Evolutionary conservation across 805 yeast genomes (phyloP).

Genomic region (Candida wancherniae): DNA sequence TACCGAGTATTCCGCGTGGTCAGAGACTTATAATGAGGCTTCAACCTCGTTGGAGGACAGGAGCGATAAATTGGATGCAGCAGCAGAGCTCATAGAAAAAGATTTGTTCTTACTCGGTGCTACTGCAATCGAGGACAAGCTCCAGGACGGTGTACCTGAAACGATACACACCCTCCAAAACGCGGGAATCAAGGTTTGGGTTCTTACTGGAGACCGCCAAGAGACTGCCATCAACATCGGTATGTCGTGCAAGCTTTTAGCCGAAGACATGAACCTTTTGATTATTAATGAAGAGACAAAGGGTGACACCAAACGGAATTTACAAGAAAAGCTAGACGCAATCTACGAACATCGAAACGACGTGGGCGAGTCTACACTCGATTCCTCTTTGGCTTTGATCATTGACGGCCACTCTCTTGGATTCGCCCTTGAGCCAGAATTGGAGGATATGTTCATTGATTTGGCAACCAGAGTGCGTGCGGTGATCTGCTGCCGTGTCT

Average conservation of each 20-base stretch:
- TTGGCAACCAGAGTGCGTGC: conserved; percentile 88
- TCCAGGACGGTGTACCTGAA: conserved; percentile 98
- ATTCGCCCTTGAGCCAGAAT: conserved; percentile 75
- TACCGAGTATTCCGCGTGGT: conserved; percentile 73
- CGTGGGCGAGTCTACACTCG: conserved; percentile 50
- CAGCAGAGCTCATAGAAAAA: conserved; percentile 83
- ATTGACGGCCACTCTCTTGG: conserved; percentile 92
- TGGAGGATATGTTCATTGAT: conserved; percentile 73
- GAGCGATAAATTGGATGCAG: conserved; percentile 71
- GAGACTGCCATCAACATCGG: conserved; percentile 99
- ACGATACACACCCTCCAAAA: conserved; percentile 91
- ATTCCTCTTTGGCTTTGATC: conserved; percentile 76
- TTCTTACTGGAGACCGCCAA: conserved; percentile 95
- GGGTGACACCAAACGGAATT: conserved; percentile 70
- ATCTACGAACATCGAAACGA: conserved; percentile 63
- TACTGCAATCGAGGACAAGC: conserved; percentile 95
- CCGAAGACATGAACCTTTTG: conserved; percentile 93
- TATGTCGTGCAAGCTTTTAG: conserved; percentile 89
- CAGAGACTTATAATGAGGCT: conserved; percentile 63
- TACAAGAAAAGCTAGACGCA: conserved; percentile 71
- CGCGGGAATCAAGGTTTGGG: conserved; percentile 98
- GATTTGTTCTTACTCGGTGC: conserved; percentile 85
- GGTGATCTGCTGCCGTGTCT: conserved; percentile 95
- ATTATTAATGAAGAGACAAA: conserved; percentile 82
- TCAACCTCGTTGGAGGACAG: conserved; percentile 77